A percentile compares a stretch with the other conserved stretches of the same genome.
Evolutionary conservation across 352 stramenopile species (phyloP).

Genomic region (Globisporangium heterothallicum): DNA sequence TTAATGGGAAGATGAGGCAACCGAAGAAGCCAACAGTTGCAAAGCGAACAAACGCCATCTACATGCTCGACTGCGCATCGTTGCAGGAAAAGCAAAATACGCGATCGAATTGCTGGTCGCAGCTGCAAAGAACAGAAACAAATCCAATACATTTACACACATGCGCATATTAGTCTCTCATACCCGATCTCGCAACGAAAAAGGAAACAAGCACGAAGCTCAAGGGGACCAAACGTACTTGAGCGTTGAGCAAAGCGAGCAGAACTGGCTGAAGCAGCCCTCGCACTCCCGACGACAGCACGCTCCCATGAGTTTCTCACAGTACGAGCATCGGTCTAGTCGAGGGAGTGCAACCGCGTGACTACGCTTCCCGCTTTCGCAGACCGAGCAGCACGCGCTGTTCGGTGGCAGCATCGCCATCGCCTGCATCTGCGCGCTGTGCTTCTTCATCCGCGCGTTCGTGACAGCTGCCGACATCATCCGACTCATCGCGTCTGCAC

Average conservation of each 20-base stretch:
- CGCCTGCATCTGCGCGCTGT: conserved; percentile 35
- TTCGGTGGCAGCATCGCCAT: conserved; percentile 8
- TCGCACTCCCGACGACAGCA: conserved; percentile 65
- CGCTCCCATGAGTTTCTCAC: conserved; percentile 45
- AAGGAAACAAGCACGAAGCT: background rate
- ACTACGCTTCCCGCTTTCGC: conserved; percentile 19
- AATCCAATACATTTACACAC: background rate
- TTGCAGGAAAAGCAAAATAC: conserved; percentile 77
- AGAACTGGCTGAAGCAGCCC: conserved; percentile 49
- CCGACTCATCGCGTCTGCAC: conserved; percentile 60
- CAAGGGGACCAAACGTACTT: conserved; percentile 34
- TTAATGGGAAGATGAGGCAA: background rate
- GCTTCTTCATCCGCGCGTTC: conserved; percentile 64
- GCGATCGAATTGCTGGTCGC: conserved; percentile 73
- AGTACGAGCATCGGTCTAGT: conserved; percentile 50
- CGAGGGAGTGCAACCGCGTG: conserved; percentile 6
- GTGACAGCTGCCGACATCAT: conserved; percentile 74
- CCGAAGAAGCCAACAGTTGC: background rate
- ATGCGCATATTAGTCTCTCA: too few relatives aligned
- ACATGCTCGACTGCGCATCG: conserved; percentile 23
- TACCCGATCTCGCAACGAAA: too few relatives aligned
- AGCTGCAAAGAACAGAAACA: conserved; percentile 20
- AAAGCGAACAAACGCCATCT: conserved; percentile 13
- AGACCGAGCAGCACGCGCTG: conserved; percentile 31
- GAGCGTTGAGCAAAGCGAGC: conserved; percentile 77